Percentiles rank a stretch among this genome's conserved stretches.
Conservation (phyloP, 129 eudicot species). For the Pittosporum tobira region DNA sequence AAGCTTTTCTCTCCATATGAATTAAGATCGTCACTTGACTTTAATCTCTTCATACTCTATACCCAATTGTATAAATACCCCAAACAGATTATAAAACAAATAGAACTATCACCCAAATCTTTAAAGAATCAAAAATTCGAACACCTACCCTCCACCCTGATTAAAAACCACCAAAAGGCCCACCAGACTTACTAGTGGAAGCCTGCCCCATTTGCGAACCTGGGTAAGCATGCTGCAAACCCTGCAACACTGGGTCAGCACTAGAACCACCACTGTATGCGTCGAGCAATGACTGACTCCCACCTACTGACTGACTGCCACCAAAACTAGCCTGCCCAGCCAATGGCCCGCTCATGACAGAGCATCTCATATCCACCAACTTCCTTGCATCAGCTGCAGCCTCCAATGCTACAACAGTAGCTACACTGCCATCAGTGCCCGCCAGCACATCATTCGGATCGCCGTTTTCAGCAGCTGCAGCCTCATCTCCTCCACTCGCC, state of each 20-base stretch:
- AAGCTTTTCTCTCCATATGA: slow-evolving; percentile 48
- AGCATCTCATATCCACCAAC: slow-evolving; percentile 86
- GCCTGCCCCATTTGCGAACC: too few species aligned
- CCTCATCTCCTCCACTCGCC: slow-evolving; percentile 35
- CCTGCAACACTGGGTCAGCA: too few species aligned
- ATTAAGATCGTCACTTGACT: too few species aligned
- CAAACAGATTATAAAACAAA: too few species aligned
- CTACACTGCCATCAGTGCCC: slow-evolving; percentile 31
- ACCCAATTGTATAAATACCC: too few species aligned
- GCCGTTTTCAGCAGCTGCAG: slow-evolving; percentile 28
- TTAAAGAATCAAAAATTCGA: too few species aligned
- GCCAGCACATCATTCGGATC: slow-evolving; percentile 21
- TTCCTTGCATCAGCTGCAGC: slow-evolving; percentile 92
- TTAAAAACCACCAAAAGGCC: slow-evolving; percentile 31
- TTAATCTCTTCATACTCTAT: too few species aligned
- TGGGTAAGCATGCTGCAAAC: too few species aligned
- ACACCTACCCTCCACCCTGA: too few species aligned
- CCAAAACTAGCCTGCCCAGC: slow-evolving; percentile 32
- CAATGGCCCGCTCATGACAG: slow-evolving; percentile 45
- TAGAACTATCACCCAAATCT: too few species aligned
- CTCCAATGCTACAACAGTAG: slow-evolving; percentile 76
- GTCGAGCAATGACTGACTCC: slow-evolving; percentile 30
- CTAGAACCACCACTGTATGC: slow-evolving; percentile 21
- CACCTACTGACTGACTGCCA: too few species aligned
- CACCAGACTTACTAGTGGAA: too few species aligned